Conservation (phyloP, 257 asterid genomes). For the Solanum chmielewskii region DNA sequence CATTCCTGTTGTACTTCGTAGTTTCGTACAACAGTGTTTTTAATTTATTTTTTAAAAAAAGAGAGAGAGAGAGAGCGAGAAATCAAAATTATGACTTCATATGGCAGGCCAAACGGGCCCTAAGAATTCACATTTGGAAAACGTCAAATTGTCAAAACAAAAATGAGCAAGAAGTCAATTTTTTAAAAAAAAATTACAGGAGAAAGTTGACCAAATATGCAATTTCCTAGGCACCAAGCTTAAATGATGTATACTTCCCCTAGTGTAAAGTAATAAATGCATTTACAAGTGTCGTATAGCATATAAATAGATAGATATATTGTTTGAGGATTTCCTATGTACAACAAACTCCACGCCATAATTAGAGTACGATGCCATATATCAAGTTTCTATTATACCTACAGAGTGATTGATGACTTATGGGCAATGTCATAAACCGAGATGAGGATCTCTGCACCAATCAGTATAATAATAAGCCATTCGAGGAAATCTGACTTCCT, state of each 20-base stretch:
- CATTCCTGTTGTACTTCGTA: too few species aligned
- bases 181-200: background rate
- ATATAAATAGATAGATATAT: background rate
- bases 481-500: slow-evolving; percentile 91
- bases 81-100: too few species aligned
- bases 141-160: background rate
- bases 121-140: background rate
- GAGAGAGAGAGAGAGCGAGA: too few species aligned
- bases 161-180: background rate
- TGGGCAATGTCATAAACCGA: slow-evolving; percentile 80
- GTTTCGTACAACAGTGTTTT: too few species aligned
- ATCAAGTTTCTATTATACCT: background rate
- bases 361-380: background rate
- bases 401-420: slow-evolving; percentile 23
- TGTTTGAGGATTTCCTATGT: background rate
- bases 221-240: background rate
- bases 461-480: slow-evolving; percentile 86
- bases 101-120: too few species aligned
- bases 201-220: background rate
- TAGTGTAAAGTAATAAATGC: background rate
- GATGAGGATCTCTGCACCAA: slow-evolving; percentile 82
- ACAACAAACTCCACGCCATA: background rate
- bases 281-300: background rate
- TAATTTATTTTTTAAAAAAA: too few species aligned
- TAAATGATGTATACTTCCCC: background rate